Percentiles rank a stretch among this genome's conserved stretches.
Conservation (phyloP, 352 stramenopile genomes). For the Globisporangium polare region DNA sequence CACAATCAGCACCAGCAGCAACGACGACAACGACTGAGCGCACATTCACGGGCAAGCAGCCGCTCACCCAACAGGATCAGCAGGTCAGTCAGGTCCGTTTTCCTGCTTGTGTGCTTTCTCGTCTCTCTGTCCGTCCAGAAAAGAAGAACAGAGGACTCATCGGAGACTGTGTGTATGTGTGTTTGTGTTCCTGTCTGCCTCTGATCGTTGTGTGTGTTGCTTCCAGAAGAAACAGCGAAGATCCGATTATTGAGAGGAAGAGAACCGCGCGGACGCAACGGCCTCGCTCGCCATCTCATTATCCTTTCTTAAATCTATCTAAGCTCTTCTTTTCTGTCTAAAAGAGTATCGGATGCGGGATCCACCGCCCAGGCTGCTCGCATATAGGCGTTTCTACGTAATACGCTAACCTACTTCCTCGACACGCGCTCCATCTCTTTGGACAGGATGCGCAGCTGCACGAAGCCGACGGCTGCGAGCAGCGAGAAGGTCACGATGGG, state of each 20-base stretch:
- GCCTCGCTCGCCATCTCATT: background rate
- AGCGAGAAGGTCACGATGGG: constrained; percentile 60
- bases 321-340: constrained; percentile 13
- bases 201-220: constrained; percentile 11
- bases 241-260: constrained; percentile 35
- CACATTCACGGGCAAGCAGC: constrained; percentile 50
- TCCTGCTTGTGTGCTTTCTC: constrained; percentile 3
- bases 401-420: constrained; percentile 26
- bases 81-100: constrained; percentile 72
- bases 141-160: constrained; percentile 9
- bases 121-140: background rate
- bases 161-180: constrained; percentile 7
- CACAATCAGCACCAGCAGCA: constrained; percentile 8
- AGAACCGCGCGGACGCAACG: background rate
- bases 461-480: constrained; percentile 27
- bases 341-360: constrained; percentile 1
- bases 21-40: constrained; percentile 12
- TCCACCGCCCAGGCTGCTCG: constrained; percentile 9
- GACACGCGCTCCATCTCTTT: constrained; percentile 56
- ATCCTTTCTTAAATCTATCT: constrained; percentile 8
- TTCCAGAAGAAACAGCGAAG: constrained; percentile 53
- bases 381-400: constrained; percentile 14
- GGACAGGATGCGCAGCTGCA: constrained; percentile 51
- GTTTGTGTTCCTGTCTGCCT: background rate
- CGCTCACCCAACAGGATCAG: constrained; percentile 39